Conservation (phyloP, 2,329 filamentous ascomycete species). For the Trichoderma atrobrunneum region DNA sequence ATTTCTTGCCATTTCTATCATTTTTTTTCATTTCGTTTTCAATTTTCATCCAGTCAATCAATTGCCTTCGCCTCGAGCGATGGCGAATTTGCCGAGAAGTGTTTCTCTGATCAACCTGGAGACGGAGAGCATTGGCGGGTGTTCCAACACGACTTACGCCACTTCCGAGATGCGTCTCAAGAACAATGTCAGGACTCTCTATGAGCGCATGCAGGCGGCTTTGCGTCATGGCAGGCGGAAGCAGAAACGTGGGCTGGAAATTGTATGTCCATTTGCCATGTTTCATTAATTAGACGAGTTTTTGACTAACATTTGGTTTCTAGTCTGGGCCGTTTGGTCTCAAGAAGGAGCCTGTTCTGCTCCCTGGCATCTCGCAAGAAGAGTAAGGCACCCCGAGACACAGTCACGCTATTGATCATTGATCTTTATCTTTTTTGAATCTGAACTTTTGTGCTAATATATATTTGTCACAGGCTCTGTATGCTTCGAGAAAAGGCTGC, state of each 20-base stretch:
- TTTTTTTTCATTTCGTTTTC: neutral
- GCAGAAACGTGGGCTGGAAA: constrained; percentile 43
- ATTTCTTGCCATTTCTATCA: neutral
- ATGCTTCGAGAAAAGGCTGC: constrained; percentile 53
- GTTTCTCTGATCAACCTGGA: constrained; percentile 14
- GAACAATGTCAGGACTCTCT: constrained; percentile 44
- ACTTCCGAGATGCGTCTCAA: constrained; percentile 34
- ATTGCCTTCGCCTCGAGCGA: neutral
- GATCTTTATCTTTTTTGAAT: neutral
- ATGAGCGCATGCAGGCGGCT: constrained; percentile 45
- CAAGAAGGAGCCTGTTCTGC: constrained; percentile 49
- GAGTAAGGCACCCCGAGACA: constrained; percentile 46
- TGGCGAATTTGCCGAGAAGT: constrained; percentile 12
- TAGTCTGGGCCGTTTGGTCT: constrained; percentile 60
- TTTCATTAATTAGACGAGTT: neutral
- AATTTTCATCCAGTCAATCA: neutral
- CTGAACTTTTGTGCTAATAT: neutral
- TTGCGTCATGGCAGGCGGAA: constrained; percentile 36
- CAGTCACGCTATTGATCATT: neutral
- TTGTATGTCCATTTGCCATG: constrained; percentile 37
- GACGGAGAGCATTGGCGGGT: constrained; percentile 15
- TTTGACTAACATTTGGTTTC: constrained; percentile 25
- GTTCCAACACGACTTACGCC: constrained; percentile 12
- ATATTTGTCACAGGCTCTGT: constrained; percentile 38
- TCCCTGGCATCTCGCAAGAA: constrained; percentile 57